Evolutionary conservation across 1,284 basidiomycete species (phyloP), one percentile per base, ranked within the genome.

Genomic region (Ganoderma boninense): DNA sequence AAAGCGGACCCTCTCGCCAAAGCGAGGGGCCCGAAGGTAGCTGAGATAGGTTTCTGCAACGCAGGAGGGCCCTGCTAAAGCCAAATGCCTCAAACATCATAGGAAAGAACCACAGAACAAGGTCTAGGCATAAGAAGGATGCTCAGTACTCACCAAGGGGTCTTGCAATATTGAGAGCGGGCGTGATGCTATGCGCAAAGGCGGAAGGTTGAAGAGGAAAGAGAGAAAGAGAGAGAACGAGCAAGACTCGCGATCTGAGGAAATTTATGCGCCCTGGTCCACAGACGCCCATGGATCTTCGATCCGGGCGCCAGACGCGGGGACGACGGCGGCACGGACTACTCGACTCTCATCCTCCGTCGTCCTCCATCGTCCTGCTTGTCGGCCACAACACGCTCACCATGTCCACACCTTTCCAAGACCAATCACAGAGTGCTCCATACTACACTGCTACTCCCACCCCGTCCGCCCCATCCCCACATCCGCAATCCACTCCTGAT

Each of bases 11-110:
- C 66, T 46, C 73, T 80, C 81, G 74, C 84, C 82, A 85, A 85
- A 84, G 84, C 81, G 79, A 80, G 73, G 60, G 80, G 80, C 79
- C 82, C 84, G 87, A 87, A 87, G 86, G 86, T 87, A 87, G 86
- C 87, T 88, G 87, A 87, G 86, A 87, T 88, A 82, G 74, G 76
- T 83, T 87, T 87, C 86, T 87, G 87, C 86, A 88, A 77, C 75
- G 77, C 78, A 83, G 82, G 83, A 83, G 84, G 80, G 78, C 73
- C 87, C 87, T 83, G 87, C 91, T 94, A 92, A 93, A 94, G 92
- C 92, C 92, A 94, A 94, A 94, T 94, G 92, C 92, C 92, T 94
- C 92, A 93, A 93, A 91, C 92, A 94, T 94, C 92, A 91, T 90
- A 70, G 66, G 42, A 72, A 70, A 61, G 67, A 65, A 42, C 26